Percentiles rank a stretch among this genome's conserved stretches.
Evolutionary conservation across 73 alveolate species (phyloP).

Genomic region (Paramecium caudatum): DNA sequence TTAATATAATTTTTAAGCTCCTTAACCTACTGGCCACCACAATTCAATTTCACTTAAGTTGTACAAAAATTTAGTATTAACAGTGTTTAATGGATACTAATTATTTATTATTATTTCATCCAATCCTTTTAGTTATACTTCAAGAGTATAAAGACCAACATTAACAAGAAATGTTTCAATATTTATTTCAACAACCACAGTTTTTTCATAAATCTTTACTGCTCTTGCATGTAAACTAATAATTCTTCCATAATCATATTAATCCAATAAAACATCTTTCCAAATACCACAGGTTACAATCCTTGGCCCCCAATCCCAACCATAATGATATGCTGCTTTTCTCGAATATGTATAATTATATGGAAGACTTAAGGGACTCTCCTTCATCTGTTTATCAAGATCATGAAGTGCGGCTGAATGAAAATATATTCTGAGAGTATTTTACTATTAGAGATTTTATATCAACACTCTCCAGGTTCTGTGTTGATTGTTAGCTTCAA

Average conservation of each 20-base stretch:
- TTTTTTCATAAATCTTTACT: background rate
- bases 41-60: background rate
- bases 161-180: background rate
- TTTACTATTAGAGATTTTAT: conserved; percentile 45
- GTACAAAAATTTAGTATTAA: background rate
- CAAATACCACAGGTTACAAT: conserved; percentile 83
- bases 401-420: conserved; percentile 80
- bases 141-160: background rate
- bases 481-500: conserved; percentile 78
- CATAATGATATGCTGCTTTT: conserved; percentile 84
- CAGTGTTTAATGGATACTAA: background rate
- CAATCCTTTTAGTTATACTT: background rate
- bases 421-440: conserved; percentile 70
- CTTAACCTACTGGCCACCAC: conserved; percentile 69
- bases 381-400: conserved; percentile 61
- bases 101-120: conserved; percentile 5
- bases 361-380: conserved; percentile 72
- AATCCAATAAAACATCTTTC: conserved; percentile 78
- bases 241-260: conserved; percentile 69
- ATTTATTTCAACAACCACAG: conserved; percentile 14
- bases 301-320: conserved; percentile 91
- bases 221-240: conserved; percentile 34
- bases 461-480: conserved; percentile 83
- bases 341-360: conserved; percentile 79
- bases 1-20: conserved; percentile 33